A percentile compares a stretch with the other conserved stretches of the same genome.
Conservation (phyloP, 352 stramenopile species). For the Aphanomyces invadans region DNA sequence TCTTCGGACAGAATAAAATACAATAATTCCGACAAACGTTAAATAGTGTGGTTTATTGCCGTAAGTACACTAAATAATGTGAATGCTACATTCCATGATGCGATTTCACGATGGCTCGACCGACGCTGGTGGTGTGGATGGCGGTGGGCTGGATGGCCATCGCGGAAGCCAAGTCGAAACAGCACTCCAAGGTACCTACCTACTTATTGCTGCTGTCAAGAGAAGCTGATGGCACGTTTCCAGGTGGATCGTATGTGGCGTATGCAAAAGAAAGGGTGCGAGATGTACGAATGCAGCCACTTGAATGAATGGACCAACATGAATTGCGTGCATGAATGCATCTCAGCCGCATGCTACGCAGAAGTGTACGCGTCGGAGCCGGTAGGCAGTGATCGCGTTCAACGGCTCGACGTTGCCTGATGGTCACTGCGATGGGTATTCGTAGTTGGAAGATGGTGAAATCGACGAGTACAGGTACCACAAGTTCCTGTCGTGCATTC, state of each 20-base stretch:
- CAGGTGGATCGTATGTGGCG: constrained; percentile 23
- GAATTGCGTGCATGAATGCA: constrained; percentile 23
- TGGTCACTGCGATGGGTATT: background rate
- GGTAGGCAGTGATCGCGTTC: background rate
- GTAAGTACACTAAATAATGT: background rate
- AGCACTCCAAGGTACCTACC: constrained; percentile 5
- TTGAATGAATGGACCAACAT: constrained; percentile 9
- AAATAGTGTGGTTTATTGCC: background rate
- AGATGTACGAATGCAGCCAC: constrained; percentile 4
- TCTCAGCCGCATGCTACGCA: constrained; percentile 2
- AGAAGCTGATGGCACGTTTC: background rate
- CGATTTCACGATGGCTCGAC: too few relatives aligned
- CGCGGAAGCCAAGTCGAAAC: constrained; percentile 9
- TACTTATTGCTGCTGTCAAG: too few relatives aligned
- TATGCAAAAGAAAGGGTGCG: constrained; percentile 20
- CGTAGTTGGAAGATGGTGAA: constrained; percentile 22
- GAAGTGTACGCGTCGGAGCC: constrained; percentile 13
- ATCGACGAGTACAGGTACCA: constrained; percentile 17
- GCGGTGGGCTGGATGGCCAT: background rate
- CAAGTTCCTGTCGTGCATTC: constrained; percentile 9
- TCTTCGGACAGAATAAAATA: background rate
- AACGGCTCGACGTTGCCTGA: background rate
- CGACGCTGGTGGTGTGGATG: background rate
- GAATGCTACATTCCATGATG: too few relatives aligned
- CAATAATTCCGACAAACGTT: background rate